Conservation (phyloP, 768 basidiomycete species). For the Arthromyces matolae region DNA sequence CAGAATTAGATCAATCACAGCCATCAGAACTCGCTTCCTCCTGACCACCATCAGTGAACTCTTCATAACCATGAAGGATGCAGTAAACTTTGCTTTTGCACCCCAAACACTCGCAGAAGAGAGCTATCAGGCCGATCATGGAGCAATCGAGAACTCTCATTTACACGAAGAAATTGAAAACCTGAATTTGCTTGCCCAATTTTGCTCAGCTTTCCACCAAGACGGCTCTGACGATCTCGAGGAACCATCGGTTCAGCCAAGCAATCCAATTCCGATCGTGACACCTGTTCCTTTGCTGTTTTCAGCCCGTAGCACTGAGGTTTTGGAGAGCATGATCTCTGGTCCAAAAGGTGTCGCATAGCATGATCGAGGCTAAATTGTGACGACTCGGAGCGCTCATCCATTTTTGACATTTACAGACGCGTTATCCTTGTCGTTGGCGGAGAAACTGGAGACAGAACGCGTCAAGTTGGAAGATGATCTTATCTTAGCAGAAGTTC, state of each 20-base stretch:
- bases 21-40: no score
- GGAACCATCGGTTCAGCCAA: background rate
- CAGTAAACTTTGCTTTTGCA: background rate
- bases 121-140: background rate
- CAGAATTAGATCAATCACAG: no score
- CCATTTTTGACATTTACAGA: conserved; percentile 4
- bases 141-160: no score
- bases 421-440: conserved; percentile 5
- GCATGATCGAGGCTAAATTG: no score
- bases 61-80: no score
- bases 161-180: conserved; percentile 2
- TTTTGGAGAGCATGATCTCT: conserved; percentile 28
- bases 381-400: background rate
- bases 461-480: background rate
- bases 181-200: background rate
- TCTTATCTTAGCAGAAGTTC: background rate
- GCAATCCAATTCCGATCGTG: conserved; percentile 17
- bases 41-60: no score
- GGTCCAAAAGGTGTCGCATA: conserved; percentile 16
- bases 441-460: conserved; percentile 13
- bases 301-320: conserved; percentile 24
- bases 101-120: background rate
- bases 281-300: conserved; percentile 30
- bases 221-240: background rate
- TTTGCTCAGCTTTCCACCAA: background rate